These are phyloP conservation scores for Spirogloea muscicola DNA, from an alignment of 139 green algal species.

Conservation along the genomic window DNA sequence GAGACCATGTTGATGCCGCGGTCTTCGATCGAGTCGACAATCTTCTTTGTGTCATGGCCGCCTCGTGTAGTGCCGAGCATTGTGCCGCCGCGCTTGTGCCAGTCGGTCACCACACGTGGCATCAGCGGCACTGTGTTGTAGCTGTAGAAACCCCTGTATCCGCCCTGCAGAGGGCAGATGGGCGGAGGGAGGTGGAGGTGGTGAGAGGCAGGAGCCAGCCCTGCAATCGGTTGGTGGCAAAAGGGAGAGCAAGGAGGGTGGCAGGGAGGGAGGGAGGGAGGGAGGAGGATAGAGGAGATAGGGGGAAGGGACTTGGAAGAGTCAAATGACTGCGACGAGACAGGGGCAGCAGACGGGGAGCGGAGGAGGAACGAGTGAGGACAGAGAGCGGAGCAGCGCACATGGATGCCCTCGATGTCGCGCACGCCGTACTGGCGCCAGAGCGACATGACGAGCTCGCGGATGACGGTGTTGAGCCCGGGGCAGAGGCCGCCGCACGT, in stretches of 20 bases:
- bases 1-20: slow-evolving; percentile 94
- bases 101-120: slow-evolving; percentile 75
- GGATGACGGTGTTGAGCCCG: slow-evolving; percentile 95
- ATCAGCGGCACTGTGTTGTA: slow-evolving; percentile 69
- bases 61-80: slow-evolving; percentile 92
- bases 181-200: background rate
- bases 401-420: slow-evolving; percentile 72
- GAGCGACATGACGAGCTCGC: slow-evolving; percentile 53
- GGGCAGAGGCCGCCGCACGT: slow-evolving; percentile 96
- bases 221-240: no score
- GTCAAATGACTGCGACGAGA: no score
- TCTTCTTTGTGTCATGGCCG: slow-evolving; percentile 86
- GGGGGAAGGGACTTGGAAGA: no score
- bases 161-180: slow-evolving; percentile 55
- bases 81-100: slow-evolving; percentile 93
- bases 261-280: no score
- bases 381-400: slow-evolving; percentile 1
- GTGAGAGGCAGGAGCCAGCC: no score
- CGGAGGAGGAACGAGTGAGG: background rate
- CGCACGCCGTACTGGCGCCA: slow-evolving; percentile 50
- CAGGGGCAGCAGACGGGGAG: no score
- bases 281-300: no score
- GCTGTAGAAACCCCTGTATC: slow-evolving; percentile 80
- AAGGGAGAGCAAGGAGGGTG: no score
- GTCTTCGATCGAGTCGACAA: slow-evolving; percentile 94